phyloP scores from a whole-genome alignment of 768 basidiomycete genomes.

The Rickenella mellea region DNA sequence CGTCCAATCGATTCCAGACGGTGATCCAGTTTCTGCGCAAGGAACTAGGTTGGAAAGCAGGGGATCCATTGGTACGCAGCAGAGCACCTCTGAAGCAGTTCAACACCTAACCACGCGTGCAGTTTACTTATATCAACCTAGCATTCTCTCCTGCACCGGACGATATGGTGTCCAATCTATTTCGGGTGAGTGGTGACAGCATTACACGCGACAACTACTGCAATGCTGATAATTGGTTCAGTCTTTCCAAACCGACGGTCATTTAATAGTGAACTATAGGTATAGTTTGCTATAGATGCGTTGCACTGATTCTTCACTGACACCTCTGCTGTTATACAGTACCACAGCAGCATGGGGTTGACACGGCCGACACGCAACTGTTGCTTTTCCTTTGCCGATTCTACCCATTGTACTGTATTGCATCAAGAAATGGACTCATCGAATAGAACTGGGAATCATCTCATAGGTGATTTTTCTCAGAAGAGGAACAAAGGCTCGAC shows the following conservation, averaged over 20 bases:
- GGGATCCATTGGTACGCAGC: conserved; percentile 69
- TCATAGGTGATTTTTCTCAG: too few relatives aligned
- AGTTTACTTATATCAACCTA: conserved; percentile 52
- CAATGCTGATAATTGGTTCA: conserved; percentile 16
- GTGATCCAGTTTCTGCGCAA: conserved; percentile 89
- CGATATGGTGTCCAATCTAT: conserved; percentile 71
- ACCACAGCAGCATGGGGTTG: conserved; percentile 61
- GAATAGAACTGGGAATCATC: too few relatives aligned
- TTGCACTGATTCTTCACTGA: not conserved
- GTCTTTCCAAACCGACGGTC: conserved; percentile 84
- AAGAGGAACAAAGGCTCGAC: too few relatives aligned
- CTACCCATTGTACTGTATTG: too few relatives aligned
- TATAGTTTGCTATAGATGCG: conserved; percentile 16
- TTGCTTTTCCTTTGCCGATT: too few relatives aligned
- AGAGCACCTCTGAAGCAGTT: not conserved
- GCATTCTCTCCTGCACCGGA: conserved; percentile 80
- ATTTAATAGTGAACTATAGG: conserved; percentile 92
- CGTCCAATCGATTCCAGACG: conserved; percentile 88
- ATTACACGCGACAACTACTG: not conserved
- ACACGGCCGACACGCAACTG: too few relatives aligned
- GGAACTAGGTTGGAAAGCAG: conserved; percentile 79
- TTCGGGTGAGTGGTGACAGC: conserved; percentile 45
- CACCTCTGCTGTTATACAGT: conserved; percentile 20
- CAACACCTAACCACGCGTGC: not conserved
- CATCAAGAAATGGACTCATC: too few relatives aligned